Percentiles rank a stretch among this genome's conserved stretches.
phyloP scores from a whole-genome alignment of 768 basidiomycete genomes.

The Lactarius pseudohatsudake region DNA sequence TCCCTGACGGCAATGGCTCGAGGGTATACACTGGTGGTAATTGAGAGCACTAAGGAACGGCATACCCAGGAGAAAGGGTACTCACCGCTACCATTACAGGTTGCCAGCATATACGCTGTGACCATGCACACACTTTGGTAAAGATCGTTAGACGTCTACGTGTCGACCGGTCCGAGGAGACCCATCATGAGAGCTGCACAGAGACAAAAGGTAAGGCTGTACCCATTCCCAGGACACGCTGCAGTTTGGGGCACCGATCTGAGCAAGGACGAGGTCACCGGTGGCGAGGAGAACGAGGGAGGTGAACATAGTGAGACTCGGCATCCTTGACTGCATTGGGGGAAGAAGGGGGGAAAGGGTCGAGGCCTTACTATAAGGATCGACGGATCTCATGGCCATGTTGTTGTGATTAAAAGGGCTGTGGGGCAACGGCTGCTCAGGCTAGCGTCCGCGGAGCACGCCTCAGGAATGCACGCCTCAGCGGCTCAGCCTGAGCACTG shows the following conservation, averaged over 20 bases:
- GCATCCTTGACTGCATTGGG: background rate
- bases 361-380: background rate
- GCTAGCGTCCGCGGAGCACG: no score
- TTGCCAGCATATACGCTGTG: constrained; percentile 12
- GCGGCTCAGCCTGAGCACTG: no score
- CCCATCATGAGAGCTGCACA: background rate
- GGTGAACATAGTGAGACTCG: background rate
- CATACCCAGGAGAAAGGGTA: background rate
- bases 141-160: constrained; percentile 15
- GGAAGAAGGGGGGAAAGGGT: background rate
- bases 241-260: constrained; percentile 1
- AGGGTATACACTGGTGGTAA: constrained; percentile 1
- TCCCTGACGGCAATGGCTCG: no score
- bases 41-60: background rate
- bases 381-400: background rate
- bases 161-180: background rate
- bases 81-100: constrained; percentile 19
- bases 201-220: background rate
- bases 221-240: constrained; percentile 12
- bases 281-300: background rate
- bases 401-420: background rate
- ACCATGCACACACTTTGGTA: constrained; percentile 15
- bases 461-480: no score
- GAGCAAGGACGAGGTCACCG: no score
- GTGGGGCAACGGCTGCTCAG: no score